Percentiles rank a stretch among this genome's conserved stretches.
Conservation (phyloP, 805 yeast genomes). For the Metschnikowia dekortorum region DNA sequence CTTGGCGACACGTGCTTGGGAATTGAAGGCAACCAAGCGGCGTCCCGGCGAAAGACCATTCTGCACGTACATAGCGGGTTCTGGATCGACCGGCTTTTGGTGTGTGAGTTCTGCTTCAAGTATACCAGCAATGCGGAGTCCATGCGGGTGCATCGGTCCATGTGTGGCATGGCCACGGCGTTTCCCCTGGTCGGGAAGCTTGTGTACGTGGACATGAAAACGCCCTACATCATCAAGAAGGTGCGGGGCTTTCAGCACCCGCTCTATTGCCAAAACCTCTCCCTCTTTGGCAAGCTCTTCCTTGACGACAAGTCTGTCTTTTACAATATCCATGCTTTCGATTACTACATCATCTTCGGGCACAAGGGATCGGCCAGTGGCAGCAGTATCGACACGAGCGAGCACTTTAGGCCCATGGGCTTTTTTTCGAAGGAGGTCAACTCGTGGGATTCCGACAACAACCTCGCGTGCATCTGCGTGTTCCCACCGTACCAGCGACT, state of each 20-base stretch:
- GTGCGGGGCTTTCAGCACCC: constrained; percentile 63
- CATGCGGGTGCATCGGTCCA: constrained; percentile 46
- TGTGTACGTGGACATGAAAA: constrained; percentile 56
- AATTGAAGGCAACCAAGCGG: constrained; percentile 11
- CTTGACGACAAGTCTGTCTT: constrained; percentile 86
- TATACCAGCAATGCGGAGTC: constrained; percentile 51
- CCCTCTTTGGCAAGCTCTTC: constrained; percentile 82
- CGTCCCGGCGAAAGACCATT: constrained; percentile 6
- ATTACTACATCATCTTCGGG: constrained; percentile 71
- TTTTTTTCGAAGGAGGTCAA: constrained; percentile 85
- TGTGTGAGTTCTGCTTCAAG: constrained; percentile 83
- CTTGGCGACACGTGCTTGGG: constrained; percentile 27
- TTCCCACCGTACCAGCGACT: constrained; percentile 89
- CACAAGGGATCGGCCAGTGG: constrained; percentile 17
- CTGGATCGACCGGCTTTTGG: constrained; percentile 61
- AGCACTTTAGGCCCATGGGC: constrained; percentile 48
- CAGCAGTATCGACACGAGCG: not conserved
- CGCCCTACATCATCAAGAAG: constrained; percentile 49
- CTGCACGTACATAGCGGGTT: constrained; percentile 16
- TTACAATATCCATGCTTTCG: constrained; percentile 73
- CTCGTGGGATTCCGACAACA: constrained; percentile 70
- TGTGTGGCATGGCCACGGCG: constrained; percentile 34
- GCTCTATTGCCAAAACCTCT: constrained; percentile 75
- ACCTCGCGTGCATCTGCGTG: constrained; percentile 84
- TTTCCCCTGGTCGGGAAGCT: constrained; percentile 58